A percentile compares a stretch with the other conserved stretches of the same genome.
These are phyloP conservation scores for Arthrobotrys sphaeroides DNA, from an alignment of 2,329 filamentous ascomycete genomes.

Conservation along the genomic window DNA sequence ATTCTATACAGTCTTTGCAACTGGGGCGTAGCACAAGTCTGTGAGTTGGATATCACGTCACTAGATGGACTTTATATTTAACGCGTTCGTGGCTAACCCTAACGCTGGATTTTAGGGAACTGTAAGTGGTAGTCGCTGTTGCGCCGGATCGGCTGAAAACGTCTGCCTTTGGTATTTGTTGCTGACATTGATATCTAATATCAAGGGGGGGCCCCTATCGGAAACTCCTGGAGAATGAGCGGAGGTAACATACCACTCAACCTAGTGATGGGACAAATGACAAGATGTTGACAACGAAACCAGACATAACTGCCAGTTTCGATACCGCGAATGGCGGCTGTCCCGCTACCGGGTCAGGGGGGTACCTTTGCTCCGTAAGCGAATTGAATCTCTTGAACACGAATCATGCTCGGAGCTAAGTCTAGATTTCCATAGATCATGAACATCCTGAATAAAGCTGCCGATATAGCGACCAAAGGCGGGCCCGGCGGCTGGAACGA, in stretches of 20 bases:
- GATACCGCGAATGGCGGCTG: constrained; percentile 12
- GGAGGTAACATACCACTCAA: constrained; percentile 44
- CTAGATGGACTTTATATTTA: background rate
- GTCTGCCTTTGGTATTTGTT: too few species aligned
- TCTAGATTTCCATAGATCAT: background rate
- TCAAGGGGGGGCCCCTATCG: constrained; percentile 60
- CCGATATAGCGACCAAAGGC: constrained; percentile 24
- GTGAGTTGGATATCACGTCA: constrained; percentile 12
- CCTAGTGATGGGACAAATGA: too few species aligned
- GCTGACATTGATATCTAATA: too few species aligned
- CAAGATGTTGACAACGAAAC: background rate
- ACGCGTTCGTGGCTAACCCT: background rate
- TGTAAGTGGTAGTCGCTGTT: constrained; percentile 5
- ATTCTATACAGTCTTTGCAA: constrained; percentile 61
- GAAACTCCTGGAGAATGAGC: constrained; percentile 63
- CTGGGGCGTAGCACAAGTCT: constrained; percentile 61
- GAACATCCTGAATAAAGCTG: constrained; percentile 56
- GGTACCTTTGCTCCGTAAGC: constrained; percentile 26
- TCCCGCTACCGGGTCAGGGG: constrained; percentile 16
- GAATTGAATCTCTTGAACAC: background rate
- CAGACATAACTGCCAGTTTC: constrained; percentile 31
- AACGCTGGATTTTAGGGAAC: constrained; percentile 2
- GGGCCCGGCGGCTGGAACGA: constrained; percentile 56
- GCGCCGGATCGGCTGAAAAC: background rate
- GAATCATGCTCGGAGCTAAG: background rate